phyloP scores from a whole-genome alignment of 257 asterid species.

The Phtheirospermum japonicum region DNA sequence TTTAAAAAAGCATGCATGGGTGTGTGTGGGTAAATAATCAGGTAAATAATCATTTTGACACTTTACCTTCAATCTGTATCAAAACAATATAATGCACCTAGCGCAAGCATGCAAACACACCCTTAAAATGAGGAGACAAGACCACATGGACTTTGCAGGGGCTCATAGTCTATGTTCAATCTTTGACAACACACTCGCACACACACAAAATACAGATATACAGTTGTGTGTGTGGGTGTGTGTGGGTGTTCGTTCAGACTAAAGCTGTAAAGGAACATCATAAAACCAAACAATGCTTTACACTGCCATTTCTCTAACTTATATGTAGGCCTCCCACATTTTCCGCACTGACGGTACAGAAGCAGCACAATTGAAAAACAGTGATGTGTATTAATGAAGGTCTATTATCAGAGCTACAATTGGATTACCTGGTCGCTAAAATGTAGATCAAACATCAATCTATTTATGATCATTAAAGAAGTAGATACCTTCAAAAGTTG shows the following conservation, averaged over 20 bases:
- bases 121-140: neutral
- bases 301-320: neutral
- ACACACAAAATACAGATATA: neutral
- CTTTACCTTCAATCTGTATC: slow-evolving; percentile 1
- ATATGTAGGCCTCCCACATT: slow-evolving; percentile 11
- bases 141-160: slow-evolving; percentile 4
- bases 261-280: neutral
- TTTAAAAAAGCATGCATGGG: no score
- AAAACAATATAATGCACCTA: slow-evolving; percentile 9
- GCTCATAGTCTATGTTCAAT: slow-evolving; percentile 7
- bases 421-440: slow-evolving; percentile 12
- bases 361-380: neutral
- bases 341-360: neutral
- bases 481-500: slow-evolving; percentile 86
- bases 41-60: no score
- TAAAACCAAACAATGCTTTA: slow-evolving; percentile 10
- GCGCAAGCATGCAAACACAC: slow-evolving; percentile 9
- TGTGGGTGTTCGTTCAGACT: no score
- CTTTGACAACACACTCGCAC: neutral
- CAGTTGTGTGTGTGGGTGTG: neutral
- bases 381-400: slow-evolving; percentile 4
- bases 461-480: slow-evolving; percentile 5
- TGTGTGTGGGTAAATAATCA: no score
- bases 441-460: slow-evolving; percentile 17
- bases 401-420: slow-evolving; percentile 9